phyloP scores from a whole-genome alignment of 169 alveolate species.

The Condylostoma magnum region DNA sequence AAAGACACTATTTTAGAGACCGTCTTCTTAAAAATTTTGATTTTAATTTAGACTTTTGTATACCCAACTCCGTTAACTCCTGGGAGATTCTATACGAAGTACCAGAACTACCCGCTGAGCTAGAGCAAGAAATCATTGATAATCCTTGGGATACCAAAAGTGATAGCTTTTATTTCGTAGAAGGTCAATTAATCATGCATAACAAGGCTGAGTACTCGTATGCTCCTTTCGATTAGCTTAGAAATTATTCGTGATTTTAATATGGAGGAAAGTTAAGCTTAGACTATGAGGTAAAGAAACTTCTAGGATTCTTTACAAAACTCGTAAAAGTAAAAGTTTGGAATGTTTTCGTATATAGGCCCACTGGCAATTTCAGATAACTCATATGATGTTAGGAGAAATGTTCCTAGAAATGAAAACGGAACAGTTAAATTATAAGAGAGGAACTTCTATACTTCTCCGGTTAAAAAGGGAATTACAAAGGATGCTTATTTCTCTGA shows the following conservation, averaged over 20 bases:
- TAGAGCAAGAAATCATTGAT: constrained; percentile 63
- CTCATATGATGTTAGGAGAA: neutral
- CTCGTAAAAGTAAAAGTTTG: neutral
- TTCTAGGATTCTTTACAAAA: constrained; percentile 9
- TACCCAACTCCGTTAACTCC: constrained; percentile 76
- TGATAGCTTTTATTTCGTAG: constrained; percentile 83
- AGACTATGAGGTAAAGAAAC: neutral
- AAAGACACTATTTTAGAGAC: constrained; percentile 78
- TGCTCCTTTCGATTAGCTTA: too few species aligned
- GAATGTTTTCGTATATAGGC: constrained; percentile 26
- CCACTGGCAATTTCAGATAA: constrained; percentile 17
- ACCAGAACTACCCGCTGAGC: constrained; percentile 68
- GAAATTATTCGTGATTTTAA: too few species aligned
- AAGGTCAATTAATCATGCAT: constrained; percentile 71
- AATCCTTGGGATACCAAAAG: constrained; percentile 79
- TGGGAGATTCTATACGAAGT: constrained; percentile 79
- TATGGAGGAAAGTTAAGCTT: too few species aligned
- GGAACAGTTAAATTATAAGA: constrained; percentile 11
- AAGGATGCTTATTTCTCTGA: constrained; percentile 18
- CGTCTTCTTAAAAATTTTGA: constrained; percentile 64
- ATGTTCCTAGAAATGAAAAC: neutral
- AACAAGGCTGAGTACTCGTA: constrained; percentile 75
- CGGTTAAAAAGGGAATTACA: neutral
- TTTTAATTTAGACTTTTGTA: constrained; percentile 78
- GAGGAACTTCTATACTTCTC: constrained; percentile 11